Conservation (phyloP, 1,139 yeast genomes). For the Yamadazyma jaroonii region DNA sequence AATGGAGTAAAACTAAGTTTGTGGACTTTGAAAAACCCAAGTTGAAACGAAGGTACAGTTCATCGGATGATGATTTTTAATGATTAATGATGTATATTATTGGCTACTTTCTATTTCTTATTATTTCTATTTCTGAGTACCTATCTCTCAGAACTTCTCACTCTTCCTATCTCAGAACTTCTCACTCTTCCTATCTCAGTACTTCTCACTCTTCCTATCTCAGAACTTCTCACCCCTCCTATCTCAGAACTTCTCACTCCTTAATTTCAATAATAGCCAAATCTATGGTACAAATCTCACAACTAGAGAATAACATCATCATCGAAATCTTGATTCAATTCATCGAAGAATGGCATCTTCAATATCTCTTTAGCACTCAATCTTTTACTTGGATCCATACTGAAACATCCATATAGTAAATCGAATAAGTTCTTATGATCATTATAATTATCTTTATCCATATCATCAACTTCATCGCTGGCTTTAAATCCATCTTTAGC, state of each 20-base stretch:
- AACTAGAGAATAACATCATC: constrained; percentile 38
- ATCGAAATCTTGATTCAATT: constrained; percentile 28
- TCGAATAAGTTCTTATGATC: constrained; percentile 50
- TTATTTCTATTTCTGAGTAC: not conserved
- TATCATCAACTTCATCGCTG: constrained; percentile 14
- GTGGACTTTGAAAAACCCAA: constrained; percentile 1
- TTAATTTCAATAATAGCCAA: too few species aligned
- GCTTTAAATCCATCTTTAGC: constrained; percentile 14
- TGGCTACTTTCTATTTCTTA: not conserved
- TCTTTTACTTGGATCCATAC: constrained; percentile 56
- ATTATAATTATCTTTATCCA: constrained; percentile 24
- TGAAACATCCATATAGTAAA: constrained; percentile 52
- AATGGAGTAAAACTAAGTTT: constrained; percentile 30
- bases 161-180: too few species aligned
- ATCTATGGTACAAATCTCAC: too few species aligned
- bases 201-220: too few species aligned
- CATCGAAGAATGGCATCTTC: constrained; percentile 52
- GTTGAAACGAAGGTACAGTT: constrained; percentile 14
- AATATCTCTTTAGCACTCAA: constrained; percentile 56
- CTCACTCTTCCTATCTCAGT: too few species aligned
- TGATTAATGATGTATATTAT: constrained; percentile 1
- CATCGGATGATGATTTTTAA: constrained; percentile 10
- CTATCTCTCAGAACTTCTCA: too few species aligned
- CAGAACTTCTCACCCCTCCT: too few species aligned
- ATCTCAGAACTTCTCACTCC: too few species aligned